Conservation (phyloP, 1,139 yeast species). For the Yamadazyma blattariae region DNA sequence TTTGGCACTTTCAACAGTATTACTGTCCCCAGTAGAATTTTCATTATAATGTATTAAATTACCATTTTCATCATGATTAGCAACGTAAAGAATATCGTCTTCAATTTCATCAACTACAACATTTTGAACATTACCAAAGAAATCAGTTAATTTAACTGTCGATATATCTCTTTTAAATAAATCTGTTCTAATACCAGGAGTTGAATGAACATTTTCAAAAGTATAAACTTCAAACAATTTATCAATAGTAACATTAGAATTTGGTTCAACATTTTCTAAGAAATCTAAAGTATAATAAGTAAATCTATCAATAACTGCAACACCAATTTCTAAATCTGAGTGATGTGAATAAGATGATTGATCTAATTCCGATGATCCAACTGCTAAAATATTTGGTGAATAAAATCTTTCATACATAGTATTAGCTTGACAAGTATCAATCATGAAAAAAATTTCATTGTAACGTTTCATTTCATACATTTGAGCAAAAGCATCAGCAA, state of each 20-base stretch:
- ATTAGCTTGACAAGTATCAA: conserved; percentile 98
- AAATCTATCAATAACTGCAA: conserved; percentile 94
- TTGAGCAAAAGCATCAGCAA: conserved; percentile 96
- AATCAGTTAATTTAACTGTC: conserved; percentile 82
- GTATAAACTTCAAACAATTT: conserved; percentile 85
- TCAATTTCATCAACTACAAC: conserved; percentile 66
- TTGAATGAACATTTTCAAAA: conserved; percentile 81
- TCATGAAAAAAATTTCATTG: conserved; percentile 94
- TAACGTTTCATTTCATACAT: conserved; percentile 95
- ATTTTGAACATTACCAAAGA: conserved; percentile 90
- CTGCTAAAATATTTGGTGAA: conserved; percentile 89
- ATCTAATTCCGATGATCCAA: conserved; percentile 87
- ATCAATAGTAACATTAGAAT: conserved; percentile 70
- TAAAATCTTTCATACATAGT: conserved; percentile 93
- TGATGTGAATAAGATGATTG: conserved; percentile 95
- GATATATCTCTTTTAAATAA: conserved; percentile 64
- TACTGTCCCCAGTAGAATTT: conserved; percentile 3
- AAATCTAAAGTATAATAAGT: conserved; percentile 90
- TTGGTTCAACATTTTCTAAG: conserved; percentile 75
- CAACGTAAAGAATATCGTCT: conserved; percentile 37
- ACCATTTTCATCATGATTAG: conserved; percentile 25
- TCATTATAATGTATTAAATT: conserved; percentile 2
- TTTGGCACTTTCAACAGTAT: conserved; percentile 3
- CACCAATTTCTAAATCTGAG: conserved; percentile 93
- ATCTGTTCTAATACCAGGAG: conserved; percentile 88